These are phyloP conservation scores for Wickerhamomyces chambardii DNA, from an alignment of 805 yeast species.

Conservation along the genomic window DNA sequence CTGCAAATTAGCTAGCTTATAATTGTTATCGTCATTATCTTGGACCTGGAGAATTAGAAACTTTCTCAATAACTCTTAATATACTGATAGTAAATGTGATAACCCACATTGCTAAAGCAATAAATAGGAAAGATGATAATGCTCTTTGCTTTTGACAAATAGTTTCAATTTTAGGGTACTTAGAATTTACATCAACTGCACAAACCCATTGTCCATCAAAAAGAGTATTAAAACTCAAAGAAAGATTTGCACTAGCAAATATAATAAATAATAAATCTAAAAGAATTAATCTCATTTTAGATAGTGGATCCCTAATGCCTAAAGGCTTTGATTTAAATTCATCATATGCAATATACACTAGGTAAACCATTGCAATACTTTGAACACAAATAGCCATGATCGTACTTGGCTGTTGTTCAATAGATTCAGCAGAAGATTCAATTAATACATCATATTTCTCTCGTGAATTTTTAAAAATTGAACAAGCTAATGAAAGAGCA, in stretches of 20 bases:
- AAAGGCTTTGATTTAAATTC: conserved; percentile 90
- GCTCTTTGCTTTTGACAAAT: conserved; percentile 77
- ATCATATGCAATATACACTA: conserved; percentile 77
- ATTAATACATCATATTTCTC: conserved; percentile 8
- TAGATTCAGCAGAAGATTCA: conserved; percentile 12
- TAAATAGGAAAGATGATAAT: conserved; percentile 68
- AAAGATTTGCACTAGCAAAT: conserved; percentile 79
- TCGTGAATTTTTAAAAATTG: conserved; percentile 38
- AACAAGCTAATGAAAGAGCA: conserved; percentile 65
- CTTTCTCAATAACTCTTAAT: conserved; percentile 71
- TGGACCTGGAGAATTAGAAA: conserved; percentile 11
- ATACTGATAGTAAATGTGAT: conserved; percentile 77
- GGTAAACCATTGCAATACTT: conserved; percentile 65
- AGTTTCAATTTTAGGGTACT: conserved; percentile 28
- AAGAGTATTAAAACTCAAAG: conserved; percentile 78
- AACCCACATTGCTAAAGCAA: conserved; percentile 77
- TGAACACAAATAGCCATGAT: conserved; percentile 89
- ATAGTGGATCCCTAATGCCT: conserved; percentile 79
- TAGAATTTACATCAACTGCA: conserved; percentile 10
- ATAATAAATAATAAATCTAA: conserved; percentile 83
- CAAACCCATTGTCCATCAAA: conserved; percentile 84
- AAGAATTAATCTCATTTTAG: conserved; percentile 73
- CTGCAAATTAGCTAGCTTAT: no score
- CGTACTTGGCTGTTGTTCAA: conserved; percentile 79
- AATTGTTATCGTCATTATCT: background rate